Conservation (phyloP, 31 red algal species). For the Odonthalia washingtoniensis region DNA sequence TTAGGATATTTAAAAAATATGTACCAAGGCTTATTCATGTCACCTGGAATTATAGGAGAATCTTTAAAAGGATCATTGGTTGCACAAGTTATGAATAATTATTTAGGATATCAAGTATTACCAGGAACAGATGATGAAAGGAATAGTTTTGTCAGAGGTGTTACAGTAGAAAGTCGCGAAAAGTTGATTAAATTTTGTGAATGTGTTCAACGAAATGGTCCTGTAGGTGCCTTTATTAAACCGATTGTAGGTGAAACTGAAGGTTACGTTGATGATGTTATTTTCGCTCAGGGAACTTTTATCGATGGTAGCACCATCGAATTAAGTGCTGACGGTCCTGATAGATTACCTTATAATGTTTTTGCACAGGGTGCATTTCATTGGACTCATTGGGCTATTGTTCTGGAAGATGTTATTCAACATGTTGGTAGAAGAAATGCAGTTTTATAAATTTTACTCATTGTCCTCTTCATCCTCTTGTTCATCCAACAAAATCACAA, state of each 20-base stretch:
- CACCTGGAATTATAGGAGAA: constrained; percentile 76
- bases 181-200: constrained; percentile 64
- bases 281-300: constrained; percentile 94
- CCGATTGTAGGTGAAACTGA: constrained; percentile 70
- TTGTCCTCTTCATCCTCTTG: too few species aligned
- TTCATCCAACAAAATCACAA: too few species aligned
- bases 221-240: constrained; percentile 77
- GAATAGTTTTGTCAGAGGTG: constrained; percentile 72
- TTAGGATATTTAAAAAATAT: constrained; percentile 65
- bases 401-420: constrained; percentile 64
- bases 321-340: constrained; percentile 86
- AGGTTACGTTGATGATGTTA: constrained; percentile 83
- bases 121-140: constrained; percentile 31
- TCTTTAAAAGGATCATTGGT: constrained; percentile 73
- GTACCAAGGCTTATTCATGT: constrained; percentile 88
- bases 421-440: constrained; percentile 32
- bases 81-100: constrained; percentile 44
- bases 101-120: constrained; percentile 68
- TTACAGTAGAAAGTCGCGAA: constrained; percentile 52
- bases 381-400: constrained; percentile 91
- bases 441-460: too few species aligned
- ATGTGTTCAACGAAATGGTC: constrained; percentile 72
- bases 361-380: constrained; percentile 90
- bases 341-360: constrained; percentile 80
- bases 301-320: constrained; percentile 93